These are phyloP conservation scores for Blastobotrys buckinghamii DNA, from an alignment of 1,139 yeast genomes.

Conservation along the genomic window DNA sequence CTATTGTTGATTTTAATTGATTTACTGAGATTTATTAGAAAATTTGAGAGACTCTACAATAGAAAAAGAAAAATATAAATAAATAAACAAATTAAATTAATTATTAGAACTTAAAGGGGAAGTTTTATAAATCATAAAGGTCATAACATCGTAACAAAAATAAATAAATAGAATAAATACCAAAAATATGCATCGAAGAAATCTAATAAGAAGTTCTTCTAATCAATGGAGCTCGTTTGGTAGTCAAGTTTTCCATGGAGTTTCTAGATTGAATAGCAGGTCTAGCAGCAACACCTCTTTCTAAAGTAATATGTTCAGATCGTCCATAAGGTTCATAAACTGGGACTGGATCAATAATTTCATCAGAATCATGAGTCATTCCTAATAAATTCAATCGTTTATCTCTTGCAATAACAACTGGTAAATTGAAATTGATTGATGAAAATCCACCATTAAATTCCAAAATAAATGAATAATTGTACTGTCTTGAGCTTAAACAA, in stretches of 20 bases:
- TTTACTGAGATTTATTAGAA: no score
- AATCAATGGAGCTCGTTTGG: background rate
- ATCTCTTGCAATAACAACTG: conserved; percentile 12
- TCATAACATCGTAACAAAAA: background rate
- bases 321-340: conserved; percentile 5
- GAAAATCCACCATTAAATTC: conserved; percentile 5
- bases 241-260: background rate
- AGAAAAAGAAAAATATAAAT: background rate
- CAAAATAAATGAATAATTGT: conserved; percentile 15
- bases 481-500: conserved; percentile 26
- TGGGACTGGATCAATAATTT: conserved; percentile 8
- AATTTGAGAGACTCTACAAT: no score
- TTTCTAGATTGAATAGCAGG: background rate
- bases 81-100: background rate
- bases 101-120: background rate
- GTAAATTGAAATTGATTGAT: conserved; percentile 6
- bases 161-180: background rate
- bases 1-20: no score
- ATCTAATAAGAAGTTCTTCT: background rate
- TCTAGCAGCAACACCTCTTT: conserved; percentile 1
- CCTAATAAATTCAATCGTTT: conserved; percentile 2
- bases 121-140: background rate
- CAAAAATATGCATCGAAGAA: background rate
- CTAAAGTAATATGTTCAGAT: conserved; percentile 7
- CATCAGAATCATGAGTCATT: background rate